Percentiles rank a stretch among this genome's conserved stretches.
Evolutionary conservation across 805 yeast species (phyloP).

Genomic region (Hanseniaspora thailandica): DNA sequence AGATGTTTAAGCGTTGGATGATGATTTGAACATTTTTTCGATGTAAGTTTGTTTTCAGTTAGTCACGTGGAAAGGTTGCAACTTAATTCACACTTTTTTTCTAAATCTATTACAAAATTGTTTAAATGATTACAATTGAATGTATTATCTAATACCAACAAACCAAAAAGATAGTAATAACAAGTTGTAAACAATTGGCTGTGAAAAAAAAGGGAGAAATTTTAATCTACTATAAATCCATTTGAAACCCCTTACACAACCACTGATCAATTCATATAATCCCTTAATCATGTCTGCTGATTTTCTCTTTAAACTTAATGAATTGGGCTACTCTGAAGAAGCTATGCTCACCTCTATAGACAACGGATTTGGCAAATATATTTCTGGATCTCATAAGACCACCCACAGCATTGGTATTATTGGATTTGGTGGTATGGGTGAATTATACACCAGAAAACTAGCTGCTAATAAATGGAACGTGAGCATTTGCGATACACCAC

Average conservation of each 20-base stretch:
- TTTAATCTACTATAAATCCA: too few species aligned
- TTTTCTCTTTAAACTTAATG: not conserved
- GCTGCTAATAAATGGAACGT: slow-evolving; percentile 80
- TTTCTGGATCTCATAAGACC: too few species aligned
- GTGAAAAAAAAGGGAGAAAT: not conserved
- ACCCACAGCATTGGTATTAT: slow-evolving; percentile 92
- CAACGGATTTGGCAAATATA: too few species aligned
- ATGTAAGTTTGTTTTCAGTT: not conserved
- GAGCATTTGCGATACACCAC: slow-evolving; percentile 77
- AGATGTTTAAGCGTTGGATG: too few species aligned
- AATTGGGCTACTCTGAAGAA: not conserved
- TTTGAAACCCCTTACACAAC: not conserved
- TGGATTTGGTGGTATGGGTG: slow-evolving; percentile 96
- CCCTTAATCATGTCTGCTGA: not conserved
- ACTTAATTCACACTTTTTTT: too few species aligned
- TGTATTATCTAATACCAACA: not conserved
- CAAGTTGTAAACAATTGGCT: too few species aligned
- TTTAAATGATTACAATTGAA: not conserved
- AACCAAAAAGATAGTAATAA: not conserved
- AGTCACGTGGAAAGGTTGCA: not conserved
- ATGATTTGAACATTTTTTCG: not conserved
- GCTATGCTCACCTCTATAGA: too few species aligned
- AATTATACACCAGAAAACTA: slow-evolving; percentile 67
- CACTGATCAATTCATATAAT: not conserved
- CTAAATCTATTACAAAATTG: too few species aligned